Evolutionary conservation across 192 early-diverging fungal species (phyloP), one percentile per base, ranked within the genome.

Genomic region (Thamnidium elegans): DNA sequence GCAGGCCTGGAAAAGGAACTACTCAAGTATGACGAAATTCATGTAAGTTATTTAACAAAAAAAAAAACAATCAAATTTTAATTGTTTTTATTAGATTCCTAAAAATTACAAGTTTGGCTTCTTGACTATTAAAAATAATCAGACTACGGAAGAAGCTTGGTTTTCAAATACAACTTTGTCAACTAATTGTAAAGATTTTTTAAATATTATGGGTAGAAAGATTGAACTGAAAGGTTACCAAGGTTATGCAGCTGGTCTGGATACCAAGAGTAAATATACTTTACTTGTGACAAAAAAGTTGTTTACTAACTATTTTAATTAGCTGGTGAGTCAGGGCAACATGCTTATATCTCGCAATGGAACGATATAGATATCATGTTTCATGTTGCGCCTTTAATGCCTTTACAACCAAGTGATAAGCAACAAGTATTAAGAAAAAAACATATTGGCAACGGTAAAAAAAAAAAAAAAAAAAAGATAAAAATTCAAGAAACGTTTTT

Each of bases 21-120:
- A 3, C 13, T 63, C 6, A 50, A 51, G n/a, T 63, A 51, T 53
- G 62, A 63, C 30, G 62, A 63, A 43, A 53, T 63, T 39, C 47
- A 50, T 21, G 62, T 63, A 63, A 52, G 32, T 3, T 26, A 20
- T 26, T 43, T 14, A 55, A 5, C 34, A 13, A 39, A 39, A 58
- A n/a, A 15, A 42, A 39, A 55, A 36, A 15, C 6, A 55, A 32
- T n/a, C 4, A 11, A 51, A 20, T 30, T 34, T 15, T 15, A 10
- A 36, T 15, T 56, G 1, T 21, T 39, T 19, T 31, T 43, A 36
- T 4, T 51, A 72, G 71, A 51, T 72, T 21, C 71, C 66, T 48
- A 63, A 67, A n/a, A 26, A 79, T 58, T 92, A 92, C 71, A 92
- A 92, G 63, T 87, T 92, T 78, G 90, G 90, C 7, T 82, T 92